A percentile compares a stretch with the other conserved stretches of the same genome.
phyloP scores from a whole-genome alignment of 1,284 basidiomycete species.

The Xerocomus minutiporus region DNA sequence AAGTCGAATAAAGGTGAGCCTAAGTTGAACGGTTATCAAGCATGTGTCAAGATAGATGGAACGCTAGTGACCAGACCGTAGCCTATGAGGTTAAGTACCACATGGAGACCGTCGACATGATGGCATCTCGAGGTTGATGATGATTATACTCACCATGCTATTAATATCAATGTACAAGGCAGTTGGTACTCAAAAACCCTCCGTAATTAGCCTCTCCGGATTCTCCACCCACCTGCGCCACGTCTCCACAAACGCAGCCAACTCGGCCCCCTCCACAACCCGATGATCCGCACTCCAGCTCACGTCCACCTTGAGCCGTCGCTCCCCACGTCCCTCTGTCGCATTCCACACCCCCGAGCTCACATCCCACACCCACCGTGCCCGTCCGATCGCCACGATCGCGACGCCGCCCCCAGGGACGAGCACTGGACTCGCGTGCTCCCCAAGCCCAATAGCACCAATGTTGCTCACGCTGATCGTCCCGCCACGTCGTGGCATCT shows the following conservation, averaged over 20 bases:
- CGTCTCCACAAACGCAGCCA: slow-evolving; percentile 85
- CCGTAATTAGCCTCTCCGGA: slow-evolving; percentile 70
- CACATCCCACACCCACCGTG: slow-evolving; percentile 79
- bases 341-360: slow-evolving; percentile 32
- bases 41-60: too few species aligned
- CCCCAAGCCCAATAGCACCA: slow-evolving; percentile 73
- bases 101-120: too few species aligned
- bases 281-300: slow-evolving; percentile 91
- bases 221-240: slow-evolving; percentile 85
- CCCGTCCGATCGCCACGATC: slow-evolving; percentile 84
- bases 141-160: not conserved
- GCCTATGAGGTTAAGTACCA: too few species aligned
- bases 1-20: too few species aligned
- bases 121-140: not conserved
- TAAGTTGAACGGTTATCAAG: too few species aligned
- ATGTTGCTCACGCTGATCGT: slow-evolving; percentile 88
- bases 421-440: slow-evolving; percentile 72
- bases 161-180: not conserved
- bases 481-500: slow-evolving; percentile 67
- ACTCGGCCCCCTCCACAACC: slow-evolving; percentile 88
- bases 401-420: slow-evolving; percentile 88
- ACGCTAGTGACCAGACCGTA: too few species aligned
- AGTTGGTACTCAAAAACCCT: slow-evolving; percentile 42
- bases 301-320: slow-evolving; percentile 68
- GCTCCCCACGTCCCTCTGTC: slow-evolving; percentile 38